These are phyloP conservation scores for Murraya paniculata DNA, from an alignment of 345 rosid genomes.

Conservation along the genomic window DNA sequence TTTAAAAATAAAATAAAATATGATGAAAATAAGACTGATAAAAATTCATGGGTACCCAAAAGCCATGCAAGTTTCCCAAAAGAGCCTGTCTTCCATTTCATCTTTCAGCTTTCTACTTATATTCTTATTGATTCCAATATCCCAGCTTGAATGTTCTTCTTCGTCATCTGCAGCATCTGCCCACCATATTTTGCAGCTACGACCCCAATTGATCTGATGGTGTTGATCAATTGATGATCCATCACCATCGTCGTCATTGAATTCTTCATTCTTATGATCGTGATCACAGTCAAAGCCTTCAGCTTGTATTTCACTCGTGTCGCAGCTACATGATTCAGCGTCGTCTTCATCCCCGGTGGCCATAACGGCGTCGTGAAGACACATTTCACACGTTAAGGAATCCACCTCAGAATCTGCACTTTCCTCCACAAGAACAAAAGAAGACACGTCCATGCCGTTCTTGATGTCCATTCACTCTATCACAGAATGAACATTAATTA, in stretches of 20 bases:
- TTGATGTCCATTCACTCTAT: slow-evolving; percentile 18
- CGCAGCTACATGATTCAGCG: slow-evolving; percentile 55
- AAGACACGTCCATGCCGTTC: slow-evolving; percentile 34
- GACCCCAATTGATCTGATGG: slow-evolving; percentile 6
- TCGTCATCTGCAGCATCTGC: slow-evolving; percentile 12
- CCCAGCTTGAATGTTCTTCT: slow-evolving; percentile 24
- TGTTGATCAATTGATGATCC: background rate
- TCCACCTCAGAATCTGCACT: slow-evolving; percentile 52
- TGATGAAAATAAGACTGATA: background rate
- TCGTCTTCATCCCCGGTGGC: slow-evolving; percentile 31
- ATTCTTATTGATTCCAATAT: background rate
- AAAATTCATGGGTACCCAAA: slow-evolving; percentile 45
- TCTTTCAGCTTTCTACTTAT: slow-evolving; percentile 35
- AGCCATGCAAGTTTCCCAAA: slow-evolving; percentile 69
- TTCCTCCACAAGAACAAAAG: slow-evolving; percentile 45
- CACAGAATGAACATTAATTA: background rate
- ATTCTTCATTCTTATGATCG: background rate
- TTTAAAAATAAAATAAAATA: background rate
- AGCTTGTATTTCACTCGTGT: slow-evolving; percentile 2
- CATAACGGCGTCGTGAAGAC: background rate
- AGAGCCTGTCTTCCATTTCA: slow-evolving; percentile 54
- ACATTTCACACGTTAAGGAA: slow-evolving; percentile 3
- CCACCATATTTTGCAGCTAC: slow-evolving; percentile 19
- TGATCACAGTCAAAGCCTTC: slow-evolving; percentile 11
- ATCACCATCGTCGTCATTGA: background rate